Conservation (phyloP, 257 asterid species). For the Verbascum thapsus region DNA sequence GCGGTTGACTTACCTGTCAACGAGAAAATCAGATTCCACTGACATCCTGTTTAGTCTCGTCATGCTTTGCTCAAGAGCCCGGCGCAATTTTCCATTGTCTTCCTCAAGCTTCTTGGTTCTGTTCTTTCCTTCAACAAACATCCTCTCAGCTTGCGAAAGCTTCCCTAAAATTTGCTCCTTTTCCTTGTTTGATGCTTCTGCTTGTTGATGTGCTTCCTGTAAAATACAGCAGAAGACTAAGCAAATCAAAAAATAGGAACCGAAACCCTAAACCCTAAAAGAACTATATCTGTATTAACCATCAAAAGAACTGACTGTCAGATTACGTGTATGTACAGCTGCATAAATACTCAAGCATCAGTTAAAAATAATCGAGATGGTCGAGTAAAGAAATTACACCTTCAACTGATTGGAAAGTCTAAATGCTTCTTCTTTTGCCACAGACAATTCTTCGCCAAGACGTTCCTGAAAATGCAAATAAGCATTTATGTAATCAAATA, state of each 20-base stretch:
- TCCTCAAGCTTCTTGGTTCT: slow-evolving; percentile 85
- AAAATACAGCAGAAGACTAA: slow-evolving; percentile 24
- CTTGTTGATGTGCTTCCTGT: slow-evolving; percentile 76
- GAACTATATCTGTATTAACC: slow-evolving; percentile 10
- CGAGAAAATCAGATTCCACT: slow-evolving; percentile 92
- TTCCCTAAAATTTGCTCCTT: slow-evolving; percentile 63
- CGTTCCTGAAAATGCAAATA: slow-evolving; percentile 65
- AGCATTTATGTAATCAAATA: slow-evolving; percentile 9
- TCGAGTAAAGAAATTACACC: slow-evolving; percentile 46
- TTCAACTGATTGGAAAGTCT: slow-evolving; percentile 69
- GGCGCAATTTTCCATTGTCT: slow-evolving; percentile 90
- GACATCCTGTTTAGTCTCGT: slow-evolving; percentile 98
- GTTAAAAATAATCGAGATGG: slow-evolving; percentile 10
- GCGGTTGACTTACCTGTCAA: slow-evolving; percentile 76
- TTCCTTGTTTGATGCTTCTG: slow-evolving; percentile 59
- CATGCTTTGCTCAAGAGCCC: slow-evolving; percentile 98
- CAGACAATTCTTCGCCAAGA: slow-evolving; percentile 68
- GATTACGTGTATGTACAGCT: slow-evolving; percentile 14
- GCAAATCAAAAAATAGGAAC: slow-evolving; percentile 11
- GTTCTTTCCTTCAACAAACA: slow-evolving; percentile 65
- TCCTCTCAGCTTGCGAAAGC: slow-evolving; percentile 68
- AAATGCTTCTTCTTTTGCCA: slow-evolving; percentile 73
- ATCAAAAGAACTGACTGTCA: too few species aligned
- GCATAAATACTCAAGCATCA: slow-evolving; percentile 13
- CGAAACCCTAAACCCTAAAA: slow-evolving; percentile 4